Evolutionary conservation across 176 grass and related monocot species (phyloP), one percentile per base, ranked within the genome.

Genomic region (Musa troglodytarum): DNA sequence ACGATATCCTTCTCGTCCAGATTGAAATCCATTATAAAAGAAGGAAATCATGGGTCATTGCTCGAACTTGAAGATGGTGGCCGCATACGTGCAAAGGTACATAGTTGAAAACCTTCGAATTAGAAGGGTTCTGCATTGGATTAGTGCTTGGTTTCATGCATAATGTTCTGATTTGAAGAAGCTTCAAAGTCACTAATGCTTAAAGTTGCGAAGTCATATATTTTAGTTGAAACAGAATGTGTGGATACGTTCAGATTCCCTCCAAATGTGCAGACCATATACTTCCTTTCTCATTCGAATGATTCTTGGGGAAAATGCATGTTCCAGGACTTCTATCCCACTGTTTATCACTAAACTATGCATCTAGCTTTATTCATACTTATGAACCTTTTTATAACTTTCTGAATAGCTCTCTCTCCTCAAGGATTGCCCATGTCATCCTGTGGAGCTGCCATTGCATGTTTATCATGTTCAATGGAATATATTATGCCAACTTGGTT

Each of bases 1-100:
- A 75, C 90, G 10, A 87, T 97, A 72, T 83, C 86, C 10, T 97
- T 88, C 82, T 97, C 90, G 11, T 97, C 90, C 1, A 91, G 65
- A 63, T 76, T 97, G 71, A 85, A 85, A 51, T 85, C 90, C 2
- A 55, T 97, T 50, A 80, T 74, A 68, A 69, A 82, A 24, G 85
- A 96, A 68, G 89, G 79, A n/a, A 64, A 61, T 68, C 72, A 86
- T 17, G 83, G 87, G 57, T 93, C 90, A 65, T 63, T 93, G 56
- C 83, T 97, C n/a, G 79, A 97, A 68, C 82, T 97, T 68, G 74
- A 93, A 49, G 87, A 97, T 20, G 88, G 93, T 13, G 70, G 83
- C 13, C 52, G 67, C n/a, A 16, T 97, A 54, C 74, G 82, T n/a
- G 76, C 90, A 23, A 88, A 87, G 80, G 94, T 89, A 77, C 43